Evolutionary conservation across 1,139 yeast genomes (phyloP).

Genomic region (Taiozyma sp.): DNA sequence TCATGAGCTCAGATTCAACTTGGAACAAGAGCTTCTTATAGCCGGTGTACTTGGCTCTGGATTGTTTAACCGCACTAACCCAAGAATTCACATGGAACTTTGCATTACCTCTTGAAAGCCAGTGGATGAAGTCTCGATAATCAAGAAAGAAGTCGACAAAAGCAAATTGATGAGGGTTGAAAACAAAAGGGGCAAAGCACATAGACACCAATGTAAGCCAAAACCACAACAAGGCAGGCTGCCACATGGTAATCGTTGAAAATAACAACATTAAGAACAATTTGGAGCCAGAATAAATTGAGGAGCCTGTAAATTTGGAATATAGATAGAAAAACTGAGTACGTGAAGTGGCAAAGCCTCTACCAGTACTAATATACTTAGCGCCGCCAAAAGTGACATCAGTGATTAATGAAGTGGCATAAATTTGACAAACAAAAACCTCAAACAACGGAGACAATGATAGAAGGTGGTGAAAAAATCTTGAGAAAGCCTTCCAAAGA

Average conservation of each 20-base stretch:
- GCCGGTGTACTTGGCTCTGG: constrained; percentile 65
- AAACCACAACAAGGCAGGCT: constrained; percentile 75
- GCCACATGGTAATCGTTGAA: constrained; percentile 71
- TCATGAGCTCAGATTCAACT: constrained; percentile 29
- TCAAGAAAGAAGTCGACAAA: constrained; percentile 68
- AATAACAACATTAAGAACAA: constrained; percentile 55
- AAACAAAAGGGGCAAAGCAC: constrained; percentile 73
- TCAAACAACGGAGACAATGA: constrained; percentile 84
- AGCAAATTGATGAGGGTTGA: constrained; percentile 84
- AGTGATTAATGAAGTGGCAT: constrained; percentile 63
- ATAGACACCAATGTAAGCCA: constrained; percentile 72
- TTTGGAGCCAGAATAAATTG: constrained; percentile 63
- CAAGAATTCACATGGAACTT: constrained; percentile 51
- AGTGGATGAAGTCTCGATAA: constrained; percentile 56
- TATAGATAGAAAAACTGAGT: constrained; percentile 55
- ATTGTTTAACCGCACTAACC: constrained; percentile 48
- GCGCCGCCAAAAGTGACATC: constrained; percentile 84
- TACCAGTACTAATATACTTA: constrained; percentile 74
- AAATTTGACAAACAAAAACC: constrained; percentile 82
- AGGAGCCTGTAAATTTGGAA: constrained; percentile 56
- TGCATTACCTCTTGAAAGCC: constrained; percentile 68
- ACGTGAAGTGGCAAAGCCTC: constrained; percentile 79
- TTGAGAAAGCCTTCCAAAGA: constrained; percentile 49
- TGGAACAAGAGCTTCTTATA: constrained; percentile 41
- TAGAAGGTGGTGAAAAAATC: constrained; percentile 60